These are phyloP conservation scores for Chaetomium sp. DNA, from an alignment of 2,329 filamentous ascomycete species.

Conservation along the genomic window DNA sequence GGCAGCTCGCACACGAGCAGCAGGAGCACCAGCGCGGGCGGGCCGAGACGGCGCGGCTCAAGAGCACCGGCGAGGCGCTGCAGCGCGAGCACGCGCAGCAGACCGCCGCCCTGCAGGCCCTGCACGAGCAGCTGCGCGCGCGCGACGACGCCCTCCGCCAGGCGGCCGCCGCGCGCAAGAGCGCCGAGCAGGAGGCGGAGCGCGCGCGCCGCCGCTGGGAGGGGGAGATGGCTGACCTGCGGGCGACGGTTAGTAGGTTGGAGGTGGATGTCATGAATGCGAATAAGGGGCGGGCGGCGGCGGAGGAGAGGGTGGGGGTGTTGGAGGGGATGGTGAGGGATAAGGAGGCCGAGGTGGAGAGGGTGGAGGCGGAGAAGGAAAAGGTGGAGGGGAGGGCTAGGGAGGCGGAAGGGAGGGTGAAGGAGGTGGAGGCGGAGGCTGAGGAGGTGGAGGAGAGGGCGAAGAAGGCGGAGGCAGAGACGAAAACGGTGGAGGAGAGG, in stretches of 20 bases:
- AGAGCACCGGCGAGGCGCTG: conserved; percentile 69
- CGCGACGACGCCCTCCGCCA: conserved; percentile 40
- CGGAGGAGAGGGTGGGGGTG: conserved; percentile 42
- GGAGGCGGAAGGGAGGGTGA: conserved; percentile 31
- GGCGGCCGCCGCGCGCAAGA: conserved; percentile 49
- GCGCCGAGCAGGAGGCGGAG: conserved; percentile 52
- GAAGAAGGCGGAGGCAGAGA: conserved; percentile 40
- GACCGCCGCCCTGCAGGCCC: conserved; percentile 41
- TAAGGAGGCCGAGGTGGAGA: conserved; percentile 32
- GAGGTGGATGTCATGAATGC: conserved; percentile 65
- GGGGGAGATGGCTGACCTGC: conserved; percentile 64
- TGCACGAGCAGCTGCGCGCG: conserved; percentile 41
- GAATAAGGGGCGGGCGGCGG: conserved; percentile 36
- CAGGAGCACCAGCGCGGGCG: conserved; percentile 69
- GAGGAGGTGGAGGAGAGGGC: conserved; percentile 40
- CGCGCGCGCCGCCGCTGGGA: conserved; percentile 54
- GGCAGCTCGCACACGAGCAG: conserved; percentile 38
- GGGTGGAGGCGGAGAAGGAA: conserved; percentile 27
- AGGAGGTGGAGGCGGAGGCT: conserved; percentile 39
- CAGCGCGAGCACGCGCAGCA: conserved; percentile 72
- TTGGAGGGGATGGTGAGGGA: conserved; percentile 39
- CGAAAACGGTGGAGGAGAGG: conserved; percentile 41
- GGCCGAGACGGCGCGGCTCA: conserved; percentile 60
- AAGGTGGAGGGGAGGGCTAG: conserved; percentile 35
- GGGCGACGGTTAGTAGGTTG: conserved; percentile 61